phyloP scores from a whole-genome alignment of 2,329 filamentous ascomycete species.

The Diplocarpon mali region DNA sequence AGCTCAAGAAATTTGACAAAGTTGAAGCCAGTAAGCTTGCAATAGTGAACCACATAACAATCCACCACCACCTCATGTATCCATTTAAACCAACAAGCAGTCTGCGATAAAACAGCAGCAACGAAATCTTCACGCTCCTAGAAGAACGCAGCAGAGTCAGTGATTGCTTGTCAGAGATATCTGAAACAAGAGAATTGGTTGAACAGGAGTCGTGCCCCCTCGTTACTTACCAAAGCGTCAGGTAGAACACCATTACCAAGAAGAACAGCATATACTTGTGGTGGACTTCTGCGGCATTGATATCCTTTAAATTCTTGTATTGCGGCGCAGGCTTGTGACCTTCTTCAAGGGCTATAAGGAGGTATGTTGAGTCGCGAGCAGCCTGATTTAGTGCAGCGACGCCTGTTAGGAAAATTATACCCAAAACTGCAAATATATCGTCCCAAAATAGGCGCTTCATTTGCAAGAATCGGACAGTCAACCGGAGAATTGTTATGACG shows the following conservation, averaged over 20 bases:
- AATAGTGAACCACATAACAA: constrained; percentile 10
- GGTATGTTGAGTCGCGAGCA: background rate
- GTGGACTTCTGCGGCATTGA: background rate
- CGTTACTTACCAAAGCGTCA: constrained; percentile 19
- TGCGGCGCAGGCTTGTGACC: background rate
- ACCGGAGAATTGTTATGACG: background rate
- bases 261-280: constrained; percentile 13
- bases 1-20: constrained; percentile 5
- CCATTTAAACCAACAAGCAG: constrained; percentile 7
- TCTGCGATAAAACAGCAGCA: background rate
- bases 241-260: constrained; percentile 18
- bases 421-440: background rate
- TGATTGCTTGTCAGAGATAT: background rate
- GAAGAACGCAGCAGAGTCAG: background rate
- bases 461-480: background rate
- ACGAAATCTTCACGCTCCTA: background rate
- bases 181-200: background rate
- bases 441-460: background rate
- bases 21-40: constrained; percentile 1
- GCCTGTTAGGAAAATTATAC: background rate
- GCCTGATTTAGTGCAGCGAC: background rate
- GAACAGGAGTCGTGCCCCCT: background rate
- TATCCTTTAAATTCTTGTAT: background rate
- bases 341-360: background rate
- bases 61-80: constrained; percentile 17